These are phyloP conservation scores for Fistulifera pelliculosa DNA, from an alignment of 108 stramenopile genomes.

Conservation along the genomic window DNA sequence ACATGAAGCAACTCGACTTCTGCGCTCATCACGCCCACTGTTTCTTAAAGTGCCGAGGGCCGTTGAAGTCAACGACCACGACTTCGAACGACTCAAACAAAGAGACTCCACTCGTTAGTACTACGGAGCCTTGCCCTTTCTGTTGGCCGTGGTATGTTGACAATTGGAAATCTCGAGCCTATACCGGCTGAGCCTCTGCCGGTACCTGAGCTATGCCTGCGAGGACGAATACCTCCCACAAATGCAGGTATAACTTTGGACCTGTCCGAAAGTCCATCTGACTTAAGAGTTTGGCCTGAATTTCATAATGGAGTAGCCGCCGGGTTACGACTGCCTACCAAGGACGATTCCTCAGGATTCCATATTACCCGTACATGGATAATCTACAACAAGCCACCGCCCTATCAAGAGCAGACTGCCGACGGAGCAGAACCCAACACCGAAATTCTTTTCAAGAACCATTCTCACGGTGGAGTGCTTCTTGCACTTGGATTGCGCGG, in stretches of 20 bases:
- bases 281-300: constrained; percentile 89
- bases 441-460: constrained; percentile 16
- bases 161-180: constrained; percentile 79
- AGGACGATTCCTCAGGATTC: constrained; percentile 10
- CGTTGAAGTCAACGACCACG: constrained; percentile 83
- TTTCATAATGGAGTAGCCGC: constrained; percentile 99
- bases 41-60: constrained; percentile 73
- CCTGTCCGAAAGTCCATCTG: constrained; percentile 45
- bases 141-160: constrained; percentile 93
- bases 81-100: constrained; percentile 82
- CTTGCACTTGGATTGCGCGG: constrained; percentile 93
- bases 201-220: constrained; percentile 81
- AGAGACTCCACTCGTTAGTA: constrained; percentile 72
- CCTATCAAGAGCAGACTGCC: constrained; percentile 18
- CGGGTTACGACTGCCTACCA: constrained; percentile 71
- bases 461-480: constrained; percentile 88
- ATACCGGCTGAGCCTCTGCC: constrained; percentile 80
- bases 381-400: constrained; percentile 77
- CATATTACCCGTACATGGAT: constrained; percentile 93
- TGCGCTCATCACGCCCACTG: constrained; percentile 81
- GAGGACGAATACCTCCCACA: constrained; percentile 85
- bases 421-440: constrained; percentile 7
- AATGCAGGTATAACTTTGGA: constrained; percentile 83
- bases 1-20: constrained; percentile 76
- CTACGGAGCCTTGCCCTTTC: constrained; percentile 81